Evolutionary conservation across 176 grass and related monocot species (phyloP), one percentile per base, ranked within the genome.

Genomic region (Cenchrus americanus): DNA sequence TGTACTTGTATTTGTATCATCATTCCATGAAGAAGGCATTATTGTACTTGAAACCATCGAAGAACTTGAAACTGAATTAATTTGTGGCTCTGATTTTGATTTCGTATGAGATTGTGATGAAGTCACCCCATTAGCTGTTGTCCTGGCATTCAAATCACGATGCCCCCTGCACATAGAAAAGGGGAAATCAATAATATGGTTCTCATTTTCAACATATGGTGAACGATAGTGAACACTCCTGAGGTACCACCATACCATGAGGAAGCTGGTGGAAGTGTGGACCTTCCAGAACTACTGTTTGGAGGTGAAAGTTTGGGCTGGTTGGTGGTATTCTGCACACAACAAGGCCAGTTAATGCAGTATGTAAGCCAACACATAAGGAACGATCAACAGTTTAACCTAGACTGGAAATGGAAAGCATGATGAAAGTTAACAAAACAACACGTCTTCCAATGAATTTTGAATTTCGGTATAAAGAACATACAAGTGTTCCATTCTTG

Each of bases 401-500:
- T 63, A 70, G 51, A 74, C 59, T 50, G 6, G 27, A 82, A 73
- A 78, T 50, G 6, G 27, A 82, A 73, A 78, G 49, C 41, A 79
- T 54, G 23, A 74, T 10, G 41, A 71, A 70, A 18, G 5, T 48
- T n/a, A 26, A 53, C 24, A 26, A 76, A 88, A 43, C 18, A 19
- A 47, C 42, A 64, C 37, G 5, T 58, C 5, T 63, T 81, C 69
- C 47, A 62, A 69, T 60, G 40, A 6, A 69, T 40, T 80, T 63
- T 60, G 11, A 59, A 18, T 80, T 59, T 65, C 12, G 82, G 51
- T 46, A 69, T 32, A 69, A 73, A 78, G 44, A 59, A 52, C 82
- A 78, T 95, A 96, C 91, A 90, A 79, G 81, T 87, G 86, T 87
- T 75, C 67, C 76, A 89, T 85, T 94, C 87, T 92, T 96, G 69